Evolutionary conservation across 2,329 filamentous ascomycete genomes (phyloP).

Genomic region (Xylaria sp.): DNA sequence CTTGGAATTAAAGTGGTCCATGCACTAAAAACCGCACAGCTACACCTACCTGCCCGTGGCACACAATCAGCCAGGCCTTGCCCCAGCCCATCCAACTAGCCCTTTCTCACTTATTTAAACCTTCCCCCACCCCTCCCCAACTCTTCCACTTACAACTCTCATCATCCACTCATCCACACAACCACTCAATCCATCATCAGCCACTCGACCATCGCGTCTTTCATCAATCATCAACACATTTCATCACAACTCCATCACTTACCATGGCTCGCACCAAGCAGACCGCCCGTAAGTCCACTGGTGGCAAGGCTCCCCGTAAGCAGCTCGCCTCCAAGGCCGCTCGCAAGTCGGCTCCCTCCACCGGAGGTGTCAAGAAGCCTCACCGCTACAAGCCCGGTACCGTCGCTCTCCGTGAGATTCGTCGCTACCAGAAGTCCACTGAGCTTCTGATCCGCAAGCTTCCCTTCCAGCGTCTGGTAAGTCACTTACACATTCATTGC

Average conservation of each 20-base stretch:
- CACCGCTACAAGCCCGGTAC: slow-evolving; percentile 92
- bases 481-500: slow-evolving; percentile 40
- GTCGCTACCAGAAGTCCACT: slow-evolving; percentile 97
- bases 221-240: slow-evolving; percentile 47
- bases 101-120: slow-evolving; percentile 49
- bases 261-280: slow-evolving; percentile 75
- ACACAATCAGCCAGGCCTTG: slow-evolving; percentile 47
- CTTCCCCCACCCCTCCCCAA: slow-evolving; percentile 46
- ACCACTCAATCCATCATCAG: slow-evolving; percentile 49
- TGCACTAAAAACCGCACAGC: slow-evolving; percentile 13
- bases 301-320: slow-evolving; percentile 87
- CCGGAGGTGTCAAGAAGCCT: slow-evolving; percentile 97
- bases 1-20: slow-evolving; percentile 10
- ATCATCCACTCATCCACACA: slow-evolving; percentile 39
- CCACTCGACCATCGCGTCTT: slow-evolving; percentile 35
- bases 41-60: not conserved
- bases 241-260: slow-evolving; percentile 49
- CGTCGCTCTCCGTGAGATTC: slow-evolving; percentile 97
- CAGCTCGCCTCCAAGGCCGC: slow-evolving; percentile 99
- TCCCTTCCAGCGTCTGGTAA: slow-evolving; percentile 93
- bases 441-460: slow-evolving; percentile 97
- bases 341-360: slow-evolving; percentile 97
- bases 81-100: slow-evolving; percentile 16
- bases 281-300: slow-evolving; percentile 79
- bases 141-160: slow-evolving; percentile 46